phyloP scores from a whole-genome alignment of 768 basidiomycete species.

The Xerocomellus dryophilus region DNA sequence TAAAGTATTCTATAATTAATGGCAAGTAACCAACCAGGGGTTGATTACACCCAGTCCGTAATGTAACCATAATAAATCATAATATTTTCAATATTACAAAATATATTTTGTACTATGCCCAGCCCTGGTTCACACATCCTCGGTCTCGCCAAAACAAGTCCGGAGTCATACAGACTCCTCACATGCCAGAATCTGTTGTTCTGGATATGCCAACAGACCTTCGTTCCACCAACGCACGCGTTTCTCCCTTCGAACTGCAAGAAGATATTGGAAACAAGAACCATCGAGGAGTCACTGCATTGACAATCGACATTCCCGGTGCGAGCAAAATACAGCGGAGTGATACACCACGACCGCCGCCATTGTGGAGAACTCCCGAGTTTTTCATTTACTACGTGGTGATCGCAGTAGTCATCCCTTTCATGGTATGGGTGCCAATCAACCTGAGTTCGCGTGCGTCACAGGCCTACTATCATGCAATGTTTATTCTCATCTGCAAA shows the following conservation, averaged over 20 bases:
- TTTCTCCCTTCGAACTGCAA: conserved; percentile 19
- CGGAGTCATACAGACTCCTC: neutral
- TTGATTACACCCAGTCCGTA: too few species aligned
- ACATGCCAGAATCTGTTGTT: conserved; percentile 30
- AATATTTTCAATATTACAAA: too few species aligned
- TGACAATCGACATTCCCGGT: conserved; percentile 58
- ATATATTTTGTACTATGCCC: too few species aligned
- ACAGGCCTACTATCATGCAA: neutral
- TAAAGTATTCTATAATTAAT: too few species aligned
- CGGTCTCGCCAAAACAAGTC: neutral
- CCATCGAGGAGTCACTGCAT: conserved; percentile 35
- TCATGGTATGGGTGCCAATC: conserved; percentile 77
- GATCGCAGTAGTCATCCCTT: conserved; percentile 57
- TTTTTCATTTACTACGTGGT: conserved; percentile 74
- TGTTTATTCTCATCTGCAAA: conserved; percentile 1
- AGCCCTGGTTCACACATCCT: conserved; percentile 12
- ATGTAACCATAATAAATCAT: too few species aligned
- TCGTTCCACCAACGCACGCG: conserved; percentile 6
- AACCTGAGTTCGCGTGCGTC: conserved; percentile 70
- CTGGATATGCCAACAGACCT: conserved; percentile 38
- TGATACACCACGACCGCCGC: conserved; percentile 31
- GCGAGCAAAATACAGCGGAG: conserved; percentile 31
- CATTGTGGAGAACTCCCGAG: conserved; percentile 79
- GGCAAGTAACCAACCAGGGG: too few species aligned
- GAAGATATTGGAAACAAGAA: conserved; percentile 3